Evolutionary conservation across 2,329 filamentous ascomycete genomes (phyloP).

Genomic region (Mariannaea sp.): DNA sequence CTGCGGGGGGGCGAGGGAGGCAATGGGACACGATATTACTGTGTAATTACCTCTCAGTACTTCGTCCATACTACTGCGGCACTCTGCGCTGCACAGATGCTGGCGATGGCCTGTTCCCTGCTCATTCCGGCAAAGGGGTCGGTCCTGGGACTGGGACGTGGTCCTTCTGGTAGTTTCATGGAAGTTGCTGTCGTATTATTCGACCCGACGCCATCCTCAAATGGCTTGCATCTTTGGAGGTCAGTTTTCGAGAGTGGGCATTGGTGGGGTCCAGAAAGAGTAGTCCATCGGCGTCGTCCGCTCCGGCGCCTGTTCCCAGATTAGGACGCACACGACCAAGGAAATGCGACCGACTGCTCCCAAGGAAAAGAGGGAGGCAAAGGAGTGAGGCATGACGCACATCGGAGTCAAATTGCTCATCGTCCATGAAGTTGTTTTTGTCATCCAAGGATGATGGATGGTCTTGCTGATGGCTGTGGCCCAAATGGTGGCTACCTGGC

Average conservation of each 20-base stretch:
- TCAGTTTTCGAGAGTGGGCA: background rate
- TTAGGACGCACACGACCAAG: slow-evolving; percentile 8
- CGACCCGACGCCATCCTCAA: background rate
- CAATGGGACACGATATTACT: no score
- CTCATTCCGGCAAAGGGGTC: slow-evolving; percentile 2
- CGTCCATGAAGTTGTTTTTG: slow-evolving; percentile 2
- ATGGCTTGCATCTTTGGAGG: background rate
- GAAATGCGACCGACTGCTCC: slow-evolving; percentile 8
- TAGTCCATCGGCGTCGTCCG: slow-evolving; percentile 23
- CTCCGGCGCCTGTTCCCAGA: slow-evolving; percentile 24
- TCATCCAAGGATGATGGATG: no score
- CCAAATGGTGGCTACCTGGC: no score
- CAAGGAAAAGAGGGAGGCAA: background rate
- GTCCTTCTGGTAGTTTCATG: slow-evolving; percentile 3
- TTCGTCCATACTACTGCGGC: no score
- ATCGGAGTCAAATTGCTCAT: slow-evolving; percentile 6
- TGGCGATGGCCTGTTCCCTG: slow-evolving; percentile 9
- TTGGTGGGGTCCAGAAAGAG: slow-evolving; percentile 12
- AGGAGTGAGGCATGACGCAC: background rate
- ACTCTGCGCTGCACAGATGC: slow-evolving; percentile 12
- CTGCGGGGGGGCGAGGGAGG: no score
- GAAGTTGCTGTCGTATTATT: slow-evolving; percentile 1
- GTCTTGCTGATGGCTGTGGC: no score
- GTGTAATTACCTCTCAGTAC: no score
- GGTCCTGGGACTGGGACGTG: no score